These are phyloP conservation scores for Skeletonema grethae DNA, from an alignment of 108 stramenopile species.

Conservation along the genomic window DNA sequence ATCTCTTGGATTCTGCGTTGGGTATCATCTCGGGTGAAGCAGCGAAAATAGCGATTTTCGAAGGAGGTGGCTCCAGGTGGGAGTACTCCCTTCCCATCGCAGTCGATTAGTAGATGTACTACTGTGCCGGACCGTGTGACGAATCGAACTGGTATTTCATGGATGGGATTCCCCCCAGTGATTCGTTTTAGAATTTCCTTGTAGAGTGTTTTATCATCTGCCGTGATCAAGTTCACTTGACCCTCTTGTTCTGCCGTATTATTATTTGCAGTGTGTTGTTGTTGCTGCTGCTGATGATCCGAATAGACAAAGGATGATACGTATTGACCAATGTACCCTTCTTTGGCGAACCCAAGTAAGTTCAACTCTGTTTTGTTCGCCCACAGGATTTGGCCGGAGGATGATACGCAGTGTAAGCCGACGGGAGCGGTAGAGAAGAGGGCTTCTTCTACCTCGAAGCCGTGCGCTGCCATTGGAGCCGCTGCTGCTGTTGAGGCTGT, in stretches of 20 bases:
- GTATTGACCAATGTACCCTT: conserved; percentile 53
- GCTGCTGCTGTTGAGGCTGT: not conserved
- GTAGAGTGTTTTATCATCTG: conserved; percentile 50
- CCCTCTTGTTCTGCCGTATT: not conserved
- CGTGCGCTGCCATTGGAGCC: conserved; percentile 5
- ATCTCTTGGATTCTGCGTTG: conserved; percentile 42
- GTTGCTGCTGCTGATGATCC: conserved; percentile 2
- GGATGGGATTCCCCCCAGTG: conserved; percentile 42
- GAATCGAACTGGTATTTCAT: conserved; percentile 56
- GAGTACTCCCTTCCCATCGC: conserved; percentile 37
- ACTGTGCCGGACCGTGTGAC: conserved; percentile 45
- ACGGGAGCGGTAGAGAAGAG: conserved; percentile 63
- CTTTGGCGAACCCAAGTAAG: conserved; percentile 51
- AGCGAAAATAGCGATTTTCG: conserved; percentile 43
- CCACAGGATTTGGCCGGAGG: conserved; percentile 47
- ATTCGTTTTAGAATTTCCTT: conserved; percentile 51
- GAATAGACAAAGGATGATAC: conserved; percentile 50
- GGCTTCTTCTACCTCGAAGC: conserved; percentile 51
- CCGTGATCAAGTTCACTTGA: conserved; percentile 11
- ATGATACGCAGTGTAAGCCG: conserved; percentile 55
- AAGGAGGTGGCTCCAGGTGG: not conserved
- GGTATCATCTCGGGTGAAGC: conserved; percentile 66
- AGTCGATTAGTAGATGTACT: conserved; percentile 52
- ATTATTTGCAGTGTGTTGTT: not conserved
- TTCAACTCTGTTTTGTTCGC: conserved; percentile 57